Base-by-base conservation (phyloP, 1,139 yeast species). In the Candida neerlandica region DNA sequence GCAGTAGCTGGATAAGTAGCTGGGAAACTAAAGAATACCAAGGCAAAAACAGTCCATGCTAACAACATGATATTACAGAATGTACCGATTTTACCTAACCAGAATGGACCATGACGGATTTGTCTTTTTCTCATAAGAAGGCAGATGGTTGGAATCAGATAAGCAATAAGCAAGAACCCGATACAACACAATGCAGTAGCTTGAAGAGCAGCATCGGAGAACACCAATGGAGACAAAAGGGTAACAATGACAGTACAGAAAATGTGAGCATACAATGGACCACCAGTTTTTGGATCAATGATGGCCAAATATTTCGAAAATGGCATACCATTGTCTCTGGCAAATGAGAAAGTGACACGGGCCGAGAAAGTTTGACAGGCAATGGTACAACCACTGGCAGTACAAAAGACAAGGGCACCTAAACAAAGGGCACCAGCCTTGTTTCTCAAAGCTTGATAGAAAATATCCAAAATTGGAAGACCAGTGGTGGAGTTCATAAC, bases 341-440 rank as follows among this genome's bases (percentile, higher is more conserved):
- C 80, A 66, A 86, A 88, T 5, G 92, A 85, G 94, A 95, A 87
- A 61, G 89, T 82, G 58, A 86, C 71, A 67, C 91, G 78, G 42
- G 90, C 73, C 59, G 73, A 78, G 78, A 78, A 73, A 9, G 78
- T 73, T 54, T 73, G 77, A 27, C 75, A 70, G 6, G 76, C 66
- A 55, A 73, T 67, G 44, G 73, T 73, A 60, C 78, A 73, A 11
- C 75, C 75, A 51, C 68, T 62, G 21, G 76, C 77, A 35, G 77
- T 72, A 32, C 71, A 60, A 41, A 72, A 60, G 40, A 73, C 64
- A 55, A 73, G 62, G 16, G 64, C 56, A 30, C 72, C 72, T 47
- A 73, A 61, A 33, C 70, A 65, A 32, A 69, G 59, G 3, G 78
- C 78, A 19, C 78, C 78, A n/a, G 68, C 67, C 51, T 58, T 70